Evolutionary conservation across 140 eudicot genomes (phyloP), one percentile per base, ranked within the genome.

Genomic region (Anethum foeniculum): DNA sequence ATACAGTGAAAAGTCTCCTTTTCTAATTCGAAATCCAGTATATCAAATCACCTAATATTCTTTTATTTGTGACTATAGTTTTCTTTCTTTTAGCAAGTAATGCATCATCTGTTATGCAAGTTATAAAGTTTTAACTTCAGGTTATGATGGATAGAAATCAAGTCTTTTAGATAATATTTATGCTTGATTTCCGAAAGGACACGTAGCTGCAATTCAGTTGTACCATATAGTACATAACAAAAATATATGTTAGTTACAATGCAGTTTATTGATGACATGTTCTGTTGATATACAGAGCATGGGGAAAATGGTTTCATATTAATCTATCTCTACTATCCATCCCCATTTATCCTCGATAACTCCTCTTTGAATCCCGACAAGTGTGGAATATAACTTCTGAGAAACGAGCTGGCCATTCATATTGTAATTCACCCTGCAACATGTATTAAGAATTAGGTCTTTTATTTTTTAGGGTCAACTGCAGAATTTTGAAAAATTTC

Each of bases 291-390:
- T 19, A 23, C 13, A 56, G 28, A 56, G 28, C 65, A 56, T 56
- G n/a, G 11, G n/a, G n/a, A 23, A 21, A 58, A 58, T 58, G 30
- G n/a, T 58, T n/a, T 58, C 1, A 2, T 5, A 1, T 85, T 49
- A 85, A 5, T 88, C 79, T 8, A 73, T 43, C 77, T 73, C 54
- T 11, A 73, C 56, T 25, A 43, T 73, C 77, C 77, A 73, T 21
- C 77, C 52, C 51, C 52, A 73, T 80, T 85, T 88, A 81, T 94
- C 98, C 74, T 92, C 89, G 18, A 86, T 67, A 12, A 46, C 27
- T 7, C 77, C 77, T 73, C 23, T 73, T n/a, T 73, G 77, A n/a
- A 73, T 43, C 52, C 52, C 77, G 4, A 73, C 77, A 39, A 73
- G 77, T 3, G 77, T 73, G 56, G 77, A 39, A 27, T 73, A 73